Percentiles rank a stretch among this genome's conserved stretches.
phyloP scores from a whole-genome alignment of 73 alveolate genomes.

The Effrenium voratum region DNA sequence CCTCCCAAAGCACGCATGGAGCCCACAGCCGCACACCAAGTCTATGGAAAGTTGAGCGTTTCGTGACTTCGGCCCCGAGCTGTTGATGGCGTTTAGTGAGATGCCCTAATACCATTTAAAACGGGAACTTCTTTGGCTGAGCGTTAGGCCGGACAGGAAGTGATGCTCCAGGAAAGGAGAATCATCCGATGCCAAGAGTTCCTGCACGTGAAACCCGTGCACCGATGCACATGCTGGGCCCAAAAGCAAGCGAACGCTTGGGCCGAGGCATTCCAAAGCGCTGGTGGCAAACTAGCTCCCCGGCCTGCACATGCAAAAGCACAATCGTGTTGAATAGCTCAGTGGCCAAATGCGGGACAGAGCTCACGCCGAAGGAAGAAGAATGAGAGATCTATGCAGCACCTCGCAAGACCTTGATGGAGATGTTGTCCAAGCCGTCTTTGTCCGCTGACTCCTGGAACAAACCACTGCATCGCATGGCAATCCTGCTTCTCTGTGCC shows the following conservation, averaged over 20 bases:
- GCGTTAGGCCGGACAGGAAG: slow-evolving; percentile 32
- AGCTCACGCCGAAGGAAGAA: no score
- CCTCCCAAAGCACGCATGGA: no score
- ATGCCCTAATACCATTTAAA: no score
- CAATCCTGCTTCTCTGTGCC: no score
- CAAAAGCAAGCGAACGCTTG: neutral
- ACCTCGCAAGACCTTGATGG: slow-evolving; percentile 34
- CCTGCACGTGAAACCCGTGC: neutral
- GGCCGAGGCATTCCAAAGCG: slow-evolving; percentile 34
- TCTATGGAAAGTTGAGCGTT: no score
- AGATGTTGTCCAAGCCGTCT: neutral
- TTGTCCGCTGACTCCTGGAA: no score
- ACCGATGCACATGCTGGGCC: neutral
- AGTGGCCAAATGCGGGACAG: no score
- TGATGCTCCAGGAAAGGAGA: slow-evolving; percentile 80
- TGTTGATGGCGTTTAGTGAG: no score
- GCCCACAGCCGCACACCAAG: no score
- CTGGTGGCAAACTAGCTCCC: slow-evolving; percentile 62
- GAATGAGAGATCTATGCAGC: no score
- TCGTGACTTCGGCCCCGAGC: no score
- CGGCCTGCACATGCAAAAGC: slow-evolving; percentile 30
- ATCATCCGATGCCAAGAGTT: slow-evolving; percentile 49
- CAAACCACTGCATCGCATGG: no score
- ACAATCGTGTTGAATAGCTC: neutral
- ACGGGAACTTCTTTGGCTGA: neutral